Conservation (phyloP, 129 eudicot species). For the Artemisia annua region DNA sequence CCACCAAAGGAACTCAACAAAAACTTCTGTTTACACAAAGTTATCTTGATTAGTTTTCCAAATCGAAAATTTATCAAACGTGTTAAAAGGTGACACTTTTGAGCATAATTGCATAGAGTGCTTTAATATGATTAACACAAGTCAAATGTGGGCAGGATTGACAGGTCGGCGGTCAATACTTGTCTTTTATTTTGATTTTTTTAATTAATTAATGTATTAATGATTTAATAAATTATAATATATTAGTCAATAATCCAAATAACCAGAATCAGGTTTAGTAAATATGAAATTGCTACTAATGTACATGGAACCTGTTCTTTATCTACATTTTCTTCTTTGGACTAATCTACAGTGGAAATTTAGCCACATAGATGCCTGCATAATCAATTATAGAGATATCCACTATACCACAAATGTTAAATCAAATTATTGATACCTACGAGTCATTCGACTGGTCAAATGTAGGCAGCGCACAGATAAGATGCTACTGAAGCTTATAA, state of each 20-base stretch:
- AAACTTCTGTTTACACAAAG: too few species aligned
- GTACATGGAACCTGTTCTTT: neutral
- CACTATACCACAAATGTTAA: slow-evolving; percentile 5
- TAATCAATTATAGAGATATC: slow-evolving; percentile 13
- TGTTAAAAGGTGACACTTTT: too few species aligned
- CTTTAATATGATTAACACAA: too few species aligned
- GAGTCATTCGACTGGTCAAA: slow-evolving; percentile 21
- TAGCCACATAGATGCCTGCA: slow-evolving; percentile 16
- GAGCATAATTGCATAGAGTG: too few species aligned
- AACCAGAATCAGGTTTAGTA: neutral
- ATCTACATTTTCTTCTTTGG: slow-evolving; percentile 22
- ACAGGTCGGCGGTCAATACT: too few species aligned
- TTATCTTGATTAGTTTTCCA: too few species aligned
- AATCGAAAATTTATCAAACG: too few species aligned
- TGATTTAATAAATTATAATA: too few species aligned
- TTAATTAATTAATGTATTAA: too few species aligned
- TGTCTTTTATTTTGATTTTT: too few species aligned
- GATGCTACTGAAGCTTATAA: slow-evolving; percentile 1
- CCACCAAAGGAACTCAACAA: too few species aligned
- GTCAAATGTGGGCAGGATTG: too few species aligned
- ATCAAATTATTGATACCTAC: slow-evolving; percentile 1
- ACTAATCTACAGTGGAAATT: slow-evolving; percentile 22
- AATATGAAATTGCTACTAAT: neutral
- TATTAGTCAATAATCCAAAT: neutral
- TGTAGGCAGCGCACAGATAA: slow-evolving; percentile 13